These are phyloP conservation scores for Deakozyma indianensis DNA, from an alignment of 805 yeast genomes.

Conservation along the genomic window DNA sequence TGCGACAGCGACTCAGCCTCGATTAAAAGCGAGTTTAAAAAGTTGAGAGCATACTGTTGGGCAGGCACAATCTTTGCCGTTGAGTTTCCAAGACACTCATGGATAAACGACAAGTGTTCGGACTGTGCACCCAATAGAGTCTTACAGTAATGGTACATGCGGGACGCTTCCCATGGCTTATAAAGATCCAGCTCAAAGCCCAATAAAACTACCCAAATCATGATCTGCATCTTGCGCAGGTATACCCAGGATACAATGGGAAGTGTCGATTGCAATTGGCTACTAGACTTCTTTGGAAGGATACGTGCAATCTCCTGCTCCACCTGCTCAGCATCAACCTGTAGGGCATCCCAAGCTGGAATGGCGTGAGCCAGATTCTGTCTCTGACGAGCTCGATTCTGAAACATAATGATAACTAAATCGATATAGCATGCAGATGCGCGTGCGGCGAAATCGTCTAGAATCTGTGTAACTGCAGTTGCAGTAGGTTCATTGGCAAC, in stretches of 20 bases:
- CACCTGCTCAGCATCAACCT: conserved; percentile 53
- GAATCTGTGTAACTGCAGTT: not conserved
- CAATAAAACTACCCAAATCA: conserved; percentile 57
- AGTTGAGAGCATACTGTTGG: conserved; percentile 7
- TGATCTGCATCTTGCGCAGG: conserved; percentile 47
- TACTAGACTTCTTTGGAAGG: conserved; percentile 10
- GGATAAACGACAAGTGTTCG: conserved; percentile 7
- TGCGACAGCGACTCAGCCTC: conserved; percentile 19
- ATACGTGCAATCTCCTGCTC: conserved; percentile 32
- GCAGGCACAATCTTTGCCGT: conserved; percentile 1
- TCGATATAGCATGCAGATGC: conserved; percentile 31
- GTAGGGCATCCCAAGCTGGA: conserved; percentile 62
- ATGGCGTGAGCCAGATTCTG: conserved; percentile 50
- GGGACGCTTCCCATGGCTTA: conserved; percentile 50
- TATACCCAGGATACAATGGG: conserved; percentile 63
- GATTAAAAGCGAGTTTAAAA: conserved; percentile 16
- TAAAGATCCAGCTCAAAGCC: conserved; percentile 69
- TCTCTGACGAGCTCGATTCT: conserved; percentile 72
- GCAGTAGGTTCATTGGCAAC: no score
- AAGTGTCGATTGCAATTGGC: conserved; percentile 21
- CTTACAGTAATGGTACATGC: conserved; percentile 55
- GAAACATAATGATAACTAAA: conserved; percentile 32
- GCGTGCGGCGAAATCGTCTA: conserved; percentile 16
- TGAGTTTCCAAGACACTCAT: not conserved
- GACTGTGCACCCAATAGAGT: conserved; percentile 28